phyloP scores from a whole-genome alignment of 495 filamentous ascomycete genomes.

The Trichoderma virens region DNA sequence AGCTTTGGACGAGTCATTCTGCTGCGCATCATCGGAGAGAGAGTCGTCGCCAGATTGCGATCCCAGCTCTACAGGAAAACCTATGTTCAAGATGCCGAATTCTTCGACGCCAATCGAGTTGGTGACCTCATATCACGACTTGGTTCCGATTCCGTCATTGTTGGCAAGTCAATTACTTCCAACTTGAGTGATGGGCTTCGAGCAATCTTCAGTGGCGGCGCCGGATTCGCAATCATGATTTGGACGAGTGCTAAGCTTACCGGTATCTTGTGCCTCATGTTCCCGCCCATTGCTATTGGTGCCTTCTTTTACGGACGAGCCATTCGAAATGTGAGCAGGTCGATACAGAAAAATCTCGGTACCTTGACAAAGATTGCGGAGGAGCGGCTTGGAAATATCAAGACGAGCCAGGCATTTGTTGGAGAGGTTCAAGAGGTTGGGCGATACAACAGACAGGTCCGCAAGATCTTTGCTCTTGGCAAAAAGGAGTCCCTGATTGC shows the following conservation, averaged over 20 bases:
- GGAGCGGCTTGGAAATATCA: constrained; percentile 89
- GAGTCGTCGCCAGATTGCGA: constrained; percentile 82
- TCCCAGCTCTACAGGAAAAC: constrained; percentile 86
- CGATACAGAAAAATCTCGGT: constrained; percentile 88
- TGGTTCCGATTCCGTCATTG: constrained; percentile 91
- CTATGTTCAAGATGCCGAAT: constrained; percentile 92
- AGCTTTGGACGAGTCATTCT: constrained; percentile 94
- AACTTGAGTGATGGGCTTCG: constrained; percentile 92
- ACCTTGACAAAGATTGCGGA: constrained; percentile 93
- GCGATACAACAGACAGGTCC: constrained; percentile 86
- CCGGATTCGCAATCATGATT: constrained; percentile 84
- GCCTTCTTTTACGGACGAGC: constrained; percentile 85
- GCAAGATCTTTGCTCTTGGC: constrained; percentile 83
- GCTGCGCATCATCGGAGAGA: constrained; percentile 88
- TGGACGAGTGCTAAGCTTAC: constrained; percentile 91
- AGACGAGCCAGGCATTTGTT: constrained; percentile 90
- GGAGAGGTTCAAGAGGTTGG: constrained; percentile 84
- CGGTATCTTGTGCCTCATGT: constrained; percentile 73
- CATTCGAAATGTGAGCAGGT: constrained; percentile 78
- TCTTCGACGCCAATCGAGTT: constrained; percentile 96
- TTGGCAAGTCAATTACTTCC: constrained; percentile 96
- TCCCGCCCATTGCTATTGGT: constrained; percentile 84
- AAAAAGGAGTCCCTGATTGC: constrained; percentile 77
- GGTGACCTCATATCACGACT: constrained; percentile 93
- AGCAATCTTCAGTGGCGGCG: constrained; percentile 75